A percentile compares a stretch with the other conserved stretches of the same genome.
Evolutionary conservation across 2,329 filamentous ascomycete genomes (phyloP).

Genomic region (Arthrobotrys conoides): DNA sequence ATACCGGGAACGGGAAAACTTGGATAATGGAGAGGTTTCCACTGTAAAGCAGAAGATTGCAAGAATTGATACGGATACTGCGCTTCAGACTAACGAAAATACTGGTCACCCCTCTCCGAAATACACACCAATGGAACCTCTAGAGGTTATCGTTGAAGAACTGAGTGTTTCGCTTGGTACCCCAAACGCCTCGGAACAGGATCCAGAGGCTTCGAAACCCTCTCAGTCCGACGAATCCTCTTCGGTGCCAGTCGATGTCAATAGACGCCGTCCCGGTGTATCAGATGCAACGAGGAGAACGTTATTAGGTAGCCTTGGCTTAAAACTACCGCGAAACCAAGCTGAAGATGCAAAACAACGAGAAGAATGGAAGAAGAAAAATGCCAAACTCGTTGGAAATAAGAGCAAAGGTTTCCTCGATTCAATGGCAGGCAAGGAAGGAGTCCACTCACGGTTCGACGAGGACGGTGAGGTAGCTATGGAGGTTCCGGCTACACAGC

Average conservation of each 20-base stretch:
- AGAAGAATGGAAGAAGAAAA: slow-evolving; percentile 48
- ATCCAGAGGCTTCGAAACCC: neutral
- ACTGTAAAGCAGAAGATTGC: neutral
- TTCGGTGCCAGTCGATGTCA: slow-evolving; percentile 9
- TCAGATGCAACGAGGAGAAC: slow-evolving; percentile 45
- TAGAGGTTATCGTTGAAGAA: slow-evolving; percentile 36
- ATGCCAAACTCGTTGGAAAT: slow-evolving; percentile 54
- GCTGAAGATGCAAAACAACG: slow-evolving; percentile 49
- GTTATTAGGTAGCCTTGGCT: slow-evolving; percentile 38
- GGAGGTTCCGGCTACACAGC: slow-evolving; percentile 13
- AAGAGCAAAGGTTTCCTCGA: slow-evolving; percentile 59
- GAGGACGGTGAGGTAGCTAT: slow-evolving; percentile 55
- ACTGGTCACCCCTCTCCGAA: slow-evolving; percentile 29
- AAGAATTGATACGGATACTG: neutral
- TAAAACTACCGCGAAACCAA: slow-evolving; percentile 47
- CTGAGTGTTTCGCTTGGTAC: slow-evolving; percentile 29
- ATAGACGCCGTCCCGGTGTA: slow-evolving; percentile 29
- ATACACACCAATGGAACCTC: slow-evolving; percentile 49
- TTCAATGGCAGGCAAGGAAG: slow-evolving; percentile 46
- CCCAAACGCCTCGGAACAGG: slow-evolving; percentile 30
- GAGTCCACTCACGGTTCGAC: slow-evolving; percentile 59
- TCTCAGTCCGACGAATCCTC: slow-evolving; percentile 10
- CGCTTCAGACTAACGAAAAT: neutral
- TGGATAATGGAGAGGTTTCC: neutral
- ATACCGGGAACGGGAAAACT: slow-evolving; percentile 15